Evolutionary conservation across 495 filamentous ascomycete species (phyloP).

Genomic region (Tuber borchii): DNA sequence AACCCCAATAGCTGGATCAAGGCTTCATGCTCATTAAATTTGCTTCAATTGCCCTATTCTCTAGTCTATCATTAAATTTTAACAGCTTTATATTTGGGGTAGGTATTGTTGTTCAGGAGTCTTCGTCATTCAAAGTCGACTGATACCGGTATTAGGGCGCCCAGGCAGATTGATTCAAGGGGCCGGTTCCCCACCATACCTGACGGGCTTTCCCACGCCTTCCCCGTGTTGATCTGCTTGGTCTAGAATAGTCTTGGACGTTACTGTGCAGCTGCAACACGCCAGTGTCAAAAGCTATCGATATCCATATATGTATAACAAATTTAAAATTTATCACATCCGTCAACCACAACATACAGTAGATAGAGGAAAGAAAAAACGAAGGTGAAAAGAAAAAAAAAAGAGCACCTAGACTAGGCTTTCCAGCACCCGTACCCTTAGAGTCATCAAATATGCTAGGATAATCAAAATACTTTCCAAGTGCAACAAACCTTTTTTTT

Average conservation of each 20-base stretch:
- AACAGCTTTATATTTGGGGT: too few relatives aligned
- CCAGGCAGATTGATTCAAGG: too few relatives aligned
- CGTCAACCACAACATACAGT: not conserved
- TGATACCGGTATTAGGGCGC: too few relatives aligned
- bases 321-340: not conserved
- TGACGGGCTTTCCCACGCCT: not conserved
- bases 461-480: not conserved
- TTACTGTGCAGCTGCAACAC: not conserved
- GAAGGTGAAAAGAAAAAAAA: not conserved
- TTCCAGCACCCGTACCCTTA: not conserved
- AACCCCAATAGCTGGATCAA: too few relatives aligned
- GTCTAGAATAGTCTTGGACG: not conserved
- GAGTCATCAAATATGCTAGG: not conserved
- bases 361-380: not conserved
- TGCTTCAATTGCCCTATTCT: too few relatives aligned
- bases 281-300: not conserved
- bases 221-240: not conserved
- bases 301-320: not conserved
- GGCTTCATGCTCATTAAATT: too few relatives aligned
- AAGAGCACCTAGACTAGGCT: not conserved
- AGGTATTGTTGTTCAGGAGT: too few relatives aligned
- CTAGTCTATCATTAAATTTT: too few relatives aligned
- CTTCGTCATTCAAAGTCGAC: too few relatives aligned
- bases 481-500: not conserved
- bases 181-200: too few relatives aligned